Evolutionary conservation across 148 eudicot species (phyloP).

Genomic region (Amaranthus cruentus): DNA sequence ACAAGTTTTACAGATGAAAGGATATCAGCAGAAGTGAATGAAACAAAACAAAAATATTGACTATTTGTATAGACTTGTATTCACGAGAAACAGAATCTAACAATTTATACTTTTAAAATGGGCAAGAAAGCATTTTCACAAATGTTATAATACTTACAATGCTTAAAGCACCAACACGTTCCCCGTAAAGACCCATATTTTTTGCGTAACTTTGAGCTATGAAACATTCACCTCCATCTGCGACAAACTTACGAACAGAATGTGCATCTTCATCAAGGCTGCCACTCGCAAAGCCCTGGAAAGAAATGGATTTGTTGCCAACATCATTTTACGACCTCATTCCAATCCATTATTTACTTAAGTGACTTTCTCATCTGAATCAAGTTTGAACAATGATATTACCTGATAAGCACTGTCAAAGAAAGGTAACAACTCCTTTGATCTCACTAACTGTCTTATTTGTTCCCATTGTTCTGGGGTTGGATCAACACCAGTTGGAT

Average conservation of each 20-base stretch:
- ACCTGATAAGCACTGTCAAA: constrained; percentile 64
- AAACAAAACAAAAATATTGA: neutral
- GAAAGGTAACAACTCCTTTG: constrained; percentile 65
- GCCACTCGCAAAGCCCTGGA: constrained; percentile 58
- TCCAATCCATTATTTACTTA: constrained; percentile 1
- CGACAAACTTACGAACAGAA: constrained; percentile 50
- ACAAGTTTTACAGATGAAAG: too few species aligned
- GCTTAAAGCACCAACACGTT: constrained; percentile 56
- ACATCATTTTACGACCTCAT: neutral
- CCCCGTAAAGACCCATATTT: constrained; percentile 55
- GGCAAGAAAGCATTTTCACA: neutral
- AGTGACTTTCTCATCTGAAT: neutral
- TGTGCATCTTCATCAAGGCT: constrained; percentile 47
- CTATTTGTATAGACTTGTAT: neutral
- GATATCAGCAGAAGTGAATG: neutral
- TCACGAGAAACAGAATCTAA: neutral
- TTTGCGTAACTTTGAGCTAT: constrained; percentile 58
- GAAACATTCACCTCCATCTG: constrained; percentile 51
- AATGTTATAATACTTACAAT: constrained; percentile 34
- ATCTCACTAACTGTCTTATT: constrained; percentile 77
- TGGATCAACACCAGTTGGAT: constrained; percentile 60
- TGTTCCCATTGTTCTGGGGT: constrained; percentile 52
- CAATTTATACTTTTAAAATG: neutral
- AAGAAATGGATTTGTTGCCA: constrained; percentile 9
- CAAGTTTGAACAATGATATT: constrained; percentile 1